phyloP scores from a whole-genome alignment of 176 grass and related monocot species.

The Areca catechu region DNA sequence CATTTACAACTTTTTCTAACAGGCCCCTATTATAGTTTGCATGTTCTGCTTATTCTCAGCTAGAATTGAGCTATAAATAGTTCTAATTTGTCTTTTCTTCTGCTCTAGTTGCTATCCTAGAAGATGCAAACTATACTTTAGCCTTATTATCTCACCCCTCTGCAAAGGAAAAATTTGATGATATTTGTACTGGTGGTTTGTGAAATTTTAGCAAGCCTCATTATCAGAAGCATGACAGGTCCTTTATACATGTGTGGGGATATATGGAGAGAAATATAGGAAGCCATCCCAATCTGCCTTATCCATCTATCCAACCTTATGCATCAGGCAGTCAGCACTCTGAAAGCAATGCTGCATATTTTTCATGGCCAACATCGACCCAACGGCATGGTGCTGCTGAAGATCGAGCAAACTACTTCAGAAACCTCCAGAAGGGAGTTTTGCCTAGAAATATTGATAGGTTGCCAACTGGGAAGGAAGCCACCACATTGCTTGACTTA shows the following conservation, averaged over 20 bases:
- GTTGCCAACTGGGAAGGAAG: conserved; percentile 72
- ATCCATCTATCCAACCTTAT: conserved; percentile 65
- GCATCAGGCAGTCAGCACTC: conserved; percentile 63
- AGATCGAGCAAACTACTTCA: conserved; percentile 98
- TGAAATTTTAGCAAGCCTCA: no score
- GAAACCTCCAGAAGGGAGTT: conserved; percentile 86
- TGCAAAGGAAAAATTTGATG: no score
- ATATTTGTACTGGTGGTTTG: no score
- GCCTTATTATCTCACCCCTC: no score
- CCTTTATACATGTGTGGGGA: conserved; percentile 32
- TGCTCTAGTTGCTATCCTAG: no score
- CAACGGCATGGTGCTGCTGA: conserved; percentile 68
- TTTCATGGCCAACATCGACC: conserved; percentile 90
- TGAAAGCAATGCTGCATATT: conserved; percentile 78
- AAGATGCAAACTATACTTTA: no score
- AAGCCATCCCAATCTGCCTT: conserved; percentile 28
- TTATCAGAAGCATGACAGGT: conserved; percentile 32
- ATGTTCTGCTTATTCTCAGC: no score
- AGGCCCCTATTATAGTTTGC: no score
- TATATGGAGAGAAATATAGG: conserved; percentile 52
- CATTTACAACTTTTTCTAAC: no score
- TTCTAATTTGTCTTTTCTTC: no score
- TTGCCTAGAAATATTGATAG: conserved; percentile 54
- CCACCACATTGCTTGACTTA: conserved; percentile 85
- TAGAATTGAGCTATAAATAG: no score